Evolutionary conservation across 306 rosid species (phyloP).

Genomic region (Hippophae gyantsensis): DNA sequence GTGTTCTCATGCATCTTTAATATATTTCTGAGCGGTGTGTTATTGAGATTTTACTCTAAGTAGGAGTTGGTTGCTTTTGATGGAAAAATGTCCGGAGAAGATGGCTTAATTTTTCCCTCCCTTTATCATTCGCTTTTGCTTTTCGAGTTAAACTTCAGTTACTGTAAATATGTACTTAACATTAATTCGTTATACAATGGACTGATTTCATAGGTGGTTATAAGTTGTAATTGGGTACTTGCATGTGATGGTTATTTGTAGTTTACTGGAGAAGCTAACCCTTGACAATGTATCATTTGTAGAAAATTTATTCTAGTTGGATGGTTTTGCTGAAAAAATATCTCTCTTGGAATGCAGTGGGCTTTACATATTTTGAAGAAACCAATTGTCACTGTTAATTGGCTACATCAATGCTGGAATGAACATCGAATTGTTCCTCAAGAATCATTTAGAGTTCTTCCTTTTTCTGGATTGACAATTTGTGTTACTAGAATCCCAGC

Average conservation of each 20-base stretch:
- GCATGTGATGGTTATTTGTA: constrained; percentile 6
- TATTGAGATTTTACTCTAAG: neutral
- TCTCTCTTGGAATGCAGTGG: constrained; percentile 52
- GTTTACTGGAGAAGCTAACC: constrained; percentile 1
- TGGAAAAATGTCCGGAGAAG: neutral
- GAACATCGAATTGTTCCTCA: constrained; percentile 93
- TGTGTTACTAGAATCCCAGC: constrained; percentile 74
- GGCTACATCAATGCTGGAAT: constrained; percentile 85
- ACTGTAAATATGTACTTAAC: too few species aligned
- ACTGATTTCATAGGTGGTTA: neutral
- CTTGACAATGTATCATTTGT: neutral
- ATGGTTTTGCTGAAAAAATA: too few species aligned
- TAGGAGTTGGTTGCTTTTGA: neutral
- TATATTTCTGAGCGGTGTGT: constrained; percentile 1
- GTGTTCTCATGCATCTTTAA: neutral
- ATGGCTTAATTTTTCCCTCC: neutral
- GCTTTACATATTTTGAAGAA: constrained; percentile 81
- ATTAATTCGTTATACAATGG: too few species aligned
- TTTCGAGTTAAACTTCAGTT: too few species aligned
- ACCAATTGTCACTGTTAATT: constrained; percentile 72
- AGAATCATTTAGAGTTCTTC: constrained; percentile 76
- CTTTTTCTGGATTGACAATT: constrained; percentile 79
- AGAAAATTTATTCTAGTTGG: neutral
- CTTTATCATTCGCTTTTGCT: too few species aligned
- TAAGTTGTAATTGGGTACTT: neutral